Percentiles rank a stretch among this genome's conserved stretches.
Evolutionary conservation across 2,329 filamentous ascomycete species (phyloP).

Genomic region (Aureobasidium sp.): DNA sequence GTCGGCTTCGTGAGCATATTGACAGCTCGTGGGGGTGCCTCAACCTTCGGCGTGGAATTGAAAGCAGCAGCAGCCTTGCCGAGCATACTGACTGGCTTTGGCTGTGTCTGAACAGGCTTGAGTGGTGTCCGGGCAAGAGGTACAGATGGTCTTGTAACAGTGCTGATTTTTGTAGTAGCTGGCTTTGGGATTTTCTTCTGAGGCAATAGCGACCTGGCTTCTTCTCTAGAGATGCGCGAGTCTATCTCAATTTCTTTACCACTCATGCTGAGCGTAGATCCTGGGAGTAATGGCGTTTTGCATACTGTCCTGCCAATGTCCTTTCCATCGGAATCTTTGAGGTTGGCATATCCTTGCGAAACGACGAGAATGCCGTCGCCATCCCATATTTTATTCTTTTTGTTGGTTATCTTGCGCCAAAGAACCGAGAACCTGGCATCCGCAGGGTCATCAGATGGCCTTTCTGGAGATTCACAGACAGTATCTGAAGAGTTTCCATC

Average conservation of each 20-base stretch:
- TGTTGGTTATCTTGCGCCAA: conserved; percentile 60
- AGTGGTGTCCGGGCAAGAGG: conserved; percentile 10
- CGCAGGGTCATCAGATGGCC: conserved; percentile 23
- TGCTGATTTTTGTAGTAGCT: background rate
- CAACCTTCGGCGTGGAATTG: conserved; percentile 25
- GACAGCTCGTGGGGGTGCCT: conserved; percentile 14
- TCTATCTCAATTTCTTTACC: conserved; percentile 66
- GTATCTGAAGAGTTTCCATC: conserved; percentile 19
- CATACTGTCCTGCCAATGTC: conserved; percentile 54
- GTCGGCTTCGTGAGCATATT: conserved; percentile 30
- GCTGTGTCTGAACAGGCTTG: conserved; percentile 2
- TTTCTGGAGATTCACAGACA: conserved; percentile 17
- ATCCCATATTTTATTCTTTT: conserved; percentile 74
- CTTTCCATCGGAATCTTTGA: conserved; percentile 57
- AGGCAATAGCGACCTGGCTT: conserved; percentile 42
- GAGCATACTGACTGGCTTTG: conserved; percentile 12
- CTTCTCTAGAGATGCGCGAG: conserved; percentile 52
- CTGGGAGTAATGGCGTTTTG: conserved; percentile 51
- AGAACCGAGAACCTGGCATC: conserved; percentile 40
- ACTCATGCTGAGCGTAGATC: conserved; percentile 54
- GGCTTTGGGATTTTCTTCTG: background rate
- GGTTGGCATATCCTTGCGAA: conserved; percentile 49
- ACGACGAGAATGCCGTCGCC: conserved; percentile 61
- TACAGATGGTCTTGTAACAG: conserved; percentile 3
- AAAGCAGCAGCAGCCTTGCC: conserved; percentile 1